phyloP scores from a whole-genome alignment of 2,329 filamentous ascomycete genomes.

The Neurospora sp. region DNA sequence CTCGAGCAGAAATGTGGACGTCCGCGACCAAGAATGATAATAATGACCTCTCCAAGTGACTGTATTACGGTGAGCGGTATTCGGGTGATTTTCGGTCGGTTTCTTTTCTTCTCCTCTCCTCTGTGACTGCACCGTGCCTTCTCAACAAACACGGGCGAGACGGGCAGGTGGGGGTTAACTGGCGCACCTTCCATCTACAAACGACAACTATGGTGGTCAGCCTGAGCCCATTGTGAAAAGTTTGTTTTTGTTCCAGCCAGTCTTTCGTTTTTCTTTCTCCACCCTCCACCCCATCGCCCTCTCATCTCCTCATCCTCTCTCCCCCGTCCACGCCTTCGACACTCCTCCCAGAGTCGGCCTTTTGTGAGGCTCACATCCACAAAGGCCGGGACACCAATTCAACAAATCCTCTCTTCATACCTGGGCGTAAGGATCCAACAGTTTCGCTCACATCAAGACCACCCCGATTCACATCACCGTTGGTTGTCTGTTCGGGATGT shows the following conservation, averaged over 20 bases:
- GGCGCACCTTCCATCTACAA: not conserved
- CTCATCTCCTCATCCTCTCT: not conserved
- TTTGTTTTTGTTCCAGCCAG: not conserved
- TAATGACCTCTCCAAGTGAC: not conserved
- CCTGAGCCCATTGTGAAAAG: too few species aligned
- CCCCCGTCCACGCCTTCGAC: not conserved
- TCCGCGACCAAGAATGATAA: too few species aligned
- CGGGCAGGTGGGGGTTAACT: not conserved
- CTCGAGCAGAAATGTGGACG: too few species aligned
- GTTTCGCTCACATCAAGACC: not conserved
- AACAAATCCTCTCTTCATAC: not conserved
- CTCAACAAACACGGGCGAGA: not conserved
- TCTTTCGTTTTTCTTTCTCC: not conserved
- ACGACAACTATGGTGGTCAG: too few species aligned
- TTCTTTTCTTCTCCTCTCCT: not conserved
- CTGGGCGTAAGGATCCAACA: not conserved
- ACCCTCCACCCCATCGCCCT: not conserved
- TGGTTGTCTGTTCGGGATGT: not conserved
- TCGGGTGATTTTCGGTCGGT: not conserved
- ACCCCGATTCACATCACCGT: not conserved
- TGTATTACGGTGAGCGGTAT: not conserved
- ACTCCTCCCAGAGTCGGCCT: not conserved
- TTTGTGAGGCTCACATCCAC: not conserved
- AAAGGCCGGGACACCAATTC: not conserved
- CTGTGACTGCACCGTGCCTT: not conserved